A percentile compares a stretch with the other conserved stretches of the same genome.
These are phyloP conservation scores for Rubia tinctorum DNA, from an alignment of 305 asterid species.

Conservation along the genomic window DNA sequence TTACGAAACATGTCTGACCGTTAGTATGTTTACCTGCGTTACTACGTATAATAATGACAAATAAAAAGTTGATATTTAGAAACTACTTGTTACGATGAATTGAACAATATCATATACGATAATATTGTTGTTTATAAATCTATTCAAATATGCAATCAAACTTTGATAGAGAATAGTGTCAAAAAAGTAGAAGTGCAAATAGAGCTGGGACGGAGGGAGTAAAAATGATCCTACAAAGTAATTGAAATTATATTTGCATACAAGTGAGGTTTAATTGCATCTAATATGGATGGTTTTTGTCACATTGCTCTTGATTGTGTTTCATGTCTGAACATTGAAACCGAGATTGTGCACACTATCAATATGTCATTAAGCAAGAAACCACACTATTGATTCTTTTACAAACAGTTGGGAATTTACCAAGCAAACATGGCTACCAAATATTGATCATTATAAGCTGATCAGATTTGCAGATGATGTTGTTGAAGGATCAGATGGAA, in stretches of 20 bases:
- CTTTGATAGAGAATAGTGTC: no score
- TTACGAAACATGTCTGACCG: no score
- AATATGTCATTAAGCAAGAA: neutral
- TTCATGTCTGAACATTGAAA: neutral
- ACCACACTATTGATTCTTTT: neutral
- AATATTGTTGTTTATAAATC: no score
- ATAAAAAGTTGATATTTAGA: no score
- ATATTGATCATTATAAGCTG: neutral
- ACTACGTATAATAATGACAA: no score
- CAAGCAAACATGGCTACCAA: neutral
- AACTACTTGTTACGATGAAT: no score
- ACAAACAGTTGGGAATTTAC: neutral
- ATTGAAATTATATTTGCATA: neutral
- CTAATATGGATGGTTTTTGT: no score
- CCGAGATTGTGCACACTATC: neutral
- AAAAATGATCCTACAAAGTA: neutral
- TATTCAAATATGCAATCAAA: no score
- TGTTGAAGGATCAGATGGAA: constrained; percentile 53
- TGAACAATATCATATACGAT: no score
- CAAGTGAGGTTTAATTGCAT: neutral
- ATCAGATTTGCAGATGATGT: constrained; percentile 31
- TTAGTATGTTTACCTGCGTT: no score
- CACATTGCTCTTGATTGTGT: neutral
- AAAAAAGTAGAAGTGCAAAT: no score
- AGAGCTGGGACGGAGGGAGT: neutral